phyloP scores from a whole-genome alignment of 805 yeast genomes.

The Teunomyces pallodes region DNA sequence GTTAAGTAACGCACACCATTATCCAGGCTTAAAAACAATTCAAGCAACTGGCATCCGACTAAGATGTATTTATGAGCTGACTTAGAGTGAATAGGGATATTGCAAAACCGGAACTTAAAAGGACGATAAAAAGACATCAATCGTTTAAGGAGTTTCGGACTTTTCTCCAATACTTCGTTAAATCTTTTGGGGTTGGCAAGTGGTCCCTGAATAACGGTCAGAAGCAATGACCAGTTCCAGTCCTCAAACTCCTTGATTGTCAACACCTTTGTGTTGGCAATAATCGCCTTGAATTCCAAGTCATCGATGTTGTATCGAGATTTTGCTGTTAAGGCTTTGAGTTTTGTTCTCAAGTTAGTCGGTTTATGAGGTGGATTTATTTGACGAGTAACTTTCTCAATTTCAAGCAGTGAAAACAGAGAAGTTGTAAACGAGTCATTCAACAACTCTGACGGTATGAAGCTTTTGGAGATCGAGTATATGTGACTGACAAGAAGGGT shows the following conservation, averaged over 20 bases:
- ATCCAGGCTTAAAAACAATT: conserved; percentile 55
- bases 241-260: conserved; percentile 73
- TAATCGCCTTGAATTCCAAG: conserved; percentile 58
- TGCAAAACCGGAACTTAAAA: conserved; percentile 73
- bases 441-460: conserved; percentile 51
- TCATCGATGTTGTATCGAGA: conserved; percentile 50
- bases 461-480: conserved; percentile 47
- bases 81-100: conserved; percentile 40
- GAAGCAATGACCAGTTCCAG: conserved; percentile 85
- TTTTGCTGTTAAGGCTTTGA: conserved; percentile 20
- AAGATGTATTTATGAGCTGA: conserved; percentile 57
- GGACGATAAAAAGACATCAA: conserved; percentile 87
- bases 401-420: conserved; percentile 29
- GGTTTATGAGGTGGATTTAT: background rate
- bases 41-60: conserved; percentile 75
- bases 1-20: conserved; percentile 67
- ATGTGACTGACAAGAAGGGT: conserved; percentile 64
- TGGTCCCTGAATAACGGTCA: conserved; percentile 80
- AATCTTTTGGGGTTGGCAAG: conserved; percentile 66
- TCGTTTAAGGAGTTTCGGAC: conserved; percentile 84
- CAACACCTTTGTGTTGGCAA: conserved; percentile 67
- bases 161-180: conserved; percentile 68
- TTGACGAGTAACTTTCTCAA: conserved; percentile 40
- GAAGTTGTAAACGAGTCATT: conserved; percentile 12
- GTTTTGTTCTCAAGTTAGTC: conserved; percentile 19